Base-by-base conservation (phyloP, 2,329 filamentous ascomycete genomes). In the Juglanconis sp. region DNA sequence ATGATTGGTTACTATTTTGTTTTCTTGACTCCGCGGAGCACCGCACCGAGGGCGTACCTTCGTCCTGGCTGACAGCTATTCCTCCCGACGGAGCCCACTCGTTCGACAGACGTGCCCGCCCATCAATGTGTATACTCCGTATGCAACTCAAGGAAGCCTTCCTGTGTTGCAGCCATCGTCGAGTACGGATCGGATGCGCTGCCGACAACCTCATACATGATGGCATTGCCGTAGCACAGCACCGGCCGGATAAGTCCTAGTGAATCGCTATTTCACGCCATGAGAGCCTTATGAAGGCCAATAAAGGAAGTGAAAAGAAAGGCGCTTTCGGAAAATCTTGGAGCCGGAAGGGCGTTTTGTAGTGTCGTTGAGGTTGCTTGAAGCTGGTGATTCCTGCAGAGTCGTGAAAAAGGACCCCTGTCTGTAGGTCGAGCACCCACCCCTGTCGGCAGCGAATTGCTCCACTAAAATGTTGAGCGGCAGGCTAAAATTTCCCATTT, bases 41-140 rank as follows among this genome's bases (percentile, higher is more conserved):
- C 13, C 15, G 46, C 30, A 31, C 15, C 11, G 4, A 8, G 10
- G 9, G 54, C 71, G 65, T 69, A 84, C 82, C 78, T 74, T 85
- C 85, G 56, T 81, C 78, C 48, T 82, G 76, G 32, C 77, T 77
- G 46, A 79, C 77, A 61, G 86, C 79, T 57, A 90, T 85, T 7
- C 89, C 87, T 48, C 88, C 87, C 1, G 88, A 90, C 2, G 92
- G 91, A 34, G 87, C 81, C 91, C 93, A 97, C 73, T 92, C 84
- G 50, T 80, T 87, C 3, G 91, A 94, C 9, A 94, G 73, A 64
- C 88, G 80, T 68, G 64, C 61, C 15, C 69, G 63, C 52, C 68
- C 65, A 35, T 70, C 68, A 5, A 65, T 17, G 47, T 66, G 61
- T 11, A 69, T 44, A 4, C 34, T 47, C 4, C 66, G 57, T n/a